These are phyloP conservation scores for Fraxinus pennsylvanica DNA, from an alignment of 257 asterid genomes.

Conservation along the genomic window DNA sequence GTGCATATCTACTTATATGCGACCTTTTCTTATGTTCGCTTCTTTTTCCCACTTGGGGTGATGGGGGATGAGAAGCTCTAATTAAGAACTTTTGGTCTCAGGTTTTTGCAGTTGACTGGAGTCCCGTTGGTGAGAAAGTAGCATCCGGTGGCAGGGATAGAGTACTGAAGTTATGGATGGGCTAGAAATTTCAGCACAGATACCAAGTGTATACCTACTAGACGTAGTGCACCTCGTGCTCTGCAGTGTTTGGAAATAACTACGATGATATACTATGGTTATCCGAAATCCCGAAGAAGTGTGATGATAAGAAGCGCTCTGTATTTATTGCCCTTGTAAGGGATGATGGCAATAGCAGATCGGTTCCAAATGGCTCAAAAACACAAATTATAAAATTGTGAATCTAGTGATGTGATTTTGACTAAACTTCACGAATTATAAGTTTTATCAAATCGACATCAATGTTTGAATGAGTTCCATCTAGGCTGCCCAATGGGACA, in stretches of 20 bases:
- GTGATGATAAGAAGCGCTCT: background rate
- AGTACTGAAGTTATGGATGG: conserved; percentile 95
- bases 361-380: background rate
- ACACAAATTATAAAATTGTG: background rate
- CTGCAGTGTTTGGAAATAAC: background rate
- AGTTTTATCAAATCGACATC: too few relatives aligned
- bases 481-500: background rate
- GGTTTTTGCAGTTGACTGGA: conserved; percentile 99
- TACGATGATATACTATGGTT: background rate
- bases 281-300: background rate
- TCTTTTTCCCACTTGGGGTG: background rate
- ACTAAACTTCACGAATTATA: too few relatives aligned
- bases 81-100: conserved; percentile 23
- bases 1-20: background rate
- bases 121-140: conserved; percentile 98
- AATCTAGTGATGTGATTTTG: too few relatives aligned
- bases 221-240: background rate
- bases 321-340: background rate
- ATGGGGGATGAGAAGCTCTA: background rate
- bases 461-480: too few relatives aligned
- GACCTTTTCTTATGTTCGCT: background rate
- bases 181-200: conserved; percentile 35
- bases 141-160: conserved; percentile 94
- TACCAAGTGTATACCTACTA: background rate
- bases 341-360: background rate